These are phyloP conservation scores for Solanum hybrid DNA, from an alignment of 305 asterid species.

Conservation along the genomic window DNA sequence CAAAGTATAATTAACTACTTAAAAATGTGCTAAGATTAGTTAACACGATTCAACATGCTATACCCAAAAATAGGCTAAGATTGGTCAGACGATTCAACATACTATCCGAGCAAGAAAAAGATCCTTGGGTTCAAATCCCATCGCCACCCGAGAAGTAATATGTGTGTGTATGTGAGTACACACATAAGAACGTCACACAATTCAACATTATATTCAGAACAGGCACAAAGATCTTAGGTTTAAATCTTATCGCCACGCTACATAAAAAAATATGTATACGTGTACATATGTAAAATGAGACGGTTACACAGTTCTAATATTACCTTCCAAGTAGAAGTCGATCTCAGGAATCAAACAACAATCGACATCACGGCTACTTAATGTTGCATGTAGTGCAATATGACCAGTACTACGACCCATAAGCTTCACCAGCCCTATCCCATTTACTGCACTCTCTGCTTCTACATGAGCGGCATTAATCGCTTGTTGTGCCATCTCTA, in stretches of 20 bases:
- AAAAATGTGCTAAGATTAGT: not conserved
- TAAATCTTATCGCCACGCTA: not conserved
- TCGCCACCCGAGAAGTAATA: not conserved
- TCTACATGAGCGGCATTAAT: constrained; percentile 68
- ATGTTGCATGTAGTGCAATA: constrained; percentile 64
- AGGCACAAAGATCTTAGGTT: not conserved
- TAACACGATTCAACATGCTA: not conserved
- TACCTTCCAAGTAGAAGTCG: constrained; percentile 54
- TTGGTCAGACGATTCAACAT: not conserved
- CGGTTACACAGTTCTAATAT: not conserved
- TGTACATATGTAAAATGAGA: not conserved
- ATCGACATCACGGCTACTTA: constrained; percentile 75
- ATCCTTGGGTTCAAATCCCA: not conserved
- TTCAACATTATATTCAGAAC: not conserved
- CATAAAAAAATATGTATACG: not conserved
- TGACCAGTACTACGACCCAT: constrained; percentile 91
- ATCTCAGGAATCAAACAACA: constrained; percentile 75
- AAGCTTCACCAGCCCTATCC: constrained; percentile 72
- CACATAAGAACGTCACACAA: not conserved
- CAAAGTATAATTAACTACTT: not conserved
- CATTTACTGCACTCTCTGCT: constrained; percentile 72
- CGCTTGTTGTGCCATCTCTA: constrained; percentile 84
- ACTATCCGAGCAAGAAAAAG: not conserved
- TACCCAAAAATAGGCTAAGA: not conserved
- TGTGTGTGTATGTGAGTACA: not conserved